Conservation (phyloP, 2,329 filamentous ascomycete genomes). For the Alternaria sp. region DNA sequence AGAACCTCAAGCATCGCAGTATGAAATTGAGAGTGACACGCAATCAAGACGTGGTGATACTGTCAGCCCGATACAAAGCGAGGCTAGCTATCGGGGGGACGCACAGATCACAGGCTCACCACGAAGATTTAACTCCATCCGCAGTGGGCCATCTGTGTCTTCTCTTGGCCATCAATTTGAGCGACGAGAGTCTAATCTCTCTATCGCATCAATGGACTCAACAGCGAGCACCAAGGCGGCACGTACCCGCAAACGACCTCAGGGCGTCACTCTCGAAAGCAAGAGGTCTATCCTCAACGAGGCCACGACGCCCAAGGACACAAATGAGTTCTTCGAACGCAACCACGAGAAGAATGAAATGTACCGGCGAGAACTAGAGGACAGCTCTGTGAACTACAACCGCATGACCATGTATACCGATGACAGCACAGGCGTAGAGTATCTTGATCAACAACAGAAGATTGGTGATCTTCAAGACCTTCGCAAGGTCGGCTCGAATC, state of each 20-base stretch:
- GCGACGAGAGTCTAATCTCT: constrained; percentile 63
- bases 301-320: constrained; percentile 48
- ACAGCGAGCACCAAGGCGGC: constrained; percentile 66
- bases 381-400: constrained; percentile 61
- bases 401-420: constrained; percentile 62
- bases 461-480: constrained; percentile 73
- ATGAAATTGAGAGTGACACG: constrained; percentile 45
- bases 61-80: constrained; percentile 89
- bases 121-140: constrained; percentile 58
- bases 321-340: constrained; percentile 60
- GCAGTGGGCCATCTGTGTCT: constrained; percentile 60
- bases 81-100: constrained; percentile 73
- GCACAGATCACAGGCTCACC: constrained; percentile 45
- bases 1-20: constrained; percentile 47
- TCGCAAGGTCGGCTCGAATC: constrained; percentile 74
- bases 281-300: constrained; percentile 57
- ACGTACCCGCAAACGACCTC: constrained; percentile 61
- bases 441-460: constrained; percentile 60
- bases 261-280: constrained; percentile 62
- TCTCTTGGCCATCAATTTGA: constrained; percentile 67
- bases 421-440: constrained; percentile 62
- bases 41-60: constrained; percentile 60
- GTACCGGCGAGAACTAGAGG: constrained; percentile 58
- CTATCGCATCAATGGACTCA: constrained; percentile 66
- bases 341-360: constrained; percentile 68